Conservation (phyloP, 2,329 filamentous ascomycete genomes). For the Berkeleyomyces rouxiae region DNA sequence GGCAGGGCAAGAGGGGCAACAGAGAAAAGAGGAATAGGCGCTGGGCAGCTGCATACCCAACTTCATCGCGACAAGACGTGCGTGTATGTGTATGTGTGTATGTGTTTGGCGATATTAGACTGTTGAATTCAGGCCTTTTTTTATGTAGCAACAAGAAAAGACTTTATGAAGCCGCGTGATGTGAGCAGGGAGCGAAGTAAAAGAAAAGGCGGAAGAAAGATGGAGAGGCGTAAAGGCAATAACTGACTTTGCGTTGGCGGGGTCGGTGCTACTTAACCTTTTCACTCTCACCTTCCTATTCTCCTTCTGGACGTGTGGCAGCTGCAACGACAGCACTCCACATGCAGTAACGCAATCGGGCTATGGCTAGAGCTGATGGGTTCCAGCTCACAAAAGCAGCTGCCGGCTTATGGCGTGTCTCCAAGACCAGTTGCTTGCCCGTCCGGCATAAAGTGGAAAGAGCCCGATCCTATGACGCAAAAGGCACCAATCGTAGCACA, state of each 20-base stretch:
- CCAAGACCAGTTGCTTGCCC: not conserved
- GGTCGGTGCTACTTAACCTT: slow-evolving; percentile 1
- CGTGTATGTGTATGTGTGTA: not conserved
- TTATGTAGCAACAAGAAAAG: not conserved
- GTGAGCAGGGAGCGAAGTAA: not conserved
- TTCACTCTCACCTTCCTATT: not conserved
- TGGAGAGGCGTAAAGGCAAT: not conserved
- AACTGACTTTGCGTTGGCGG: not conserved
- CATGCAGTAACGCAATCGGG: not conserved
- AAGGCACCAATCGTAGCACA: not conserved
- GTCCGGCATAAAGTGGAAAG: not conserved
- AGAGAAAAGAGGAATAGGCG: not conserved
- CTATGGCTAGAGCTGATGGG: not conserved
- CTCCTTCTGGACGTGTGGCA: not conserved
- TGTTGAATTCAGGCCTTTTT: not conserved
- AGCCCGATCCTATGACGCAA: not conserved
- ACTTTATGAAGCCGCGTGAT: not conserved
- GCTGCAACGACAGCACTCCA: too few relatives aligned
- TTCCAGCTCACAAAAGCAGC: not conserved
- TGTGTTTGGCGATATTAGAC: not conserved
- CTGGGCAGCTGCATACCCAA: not conserved
- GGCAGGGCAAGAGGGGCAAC: not conserved
- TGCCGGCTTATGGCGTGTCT: not conserved
- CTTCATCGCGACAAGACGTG: not conserved
- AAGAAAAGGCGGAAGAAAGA: not conserved